Evolutionary conservation across 1,139 yeast genomes (phyloP).

Genomic region (Lodderomyces oxycetoniae): DNA sequence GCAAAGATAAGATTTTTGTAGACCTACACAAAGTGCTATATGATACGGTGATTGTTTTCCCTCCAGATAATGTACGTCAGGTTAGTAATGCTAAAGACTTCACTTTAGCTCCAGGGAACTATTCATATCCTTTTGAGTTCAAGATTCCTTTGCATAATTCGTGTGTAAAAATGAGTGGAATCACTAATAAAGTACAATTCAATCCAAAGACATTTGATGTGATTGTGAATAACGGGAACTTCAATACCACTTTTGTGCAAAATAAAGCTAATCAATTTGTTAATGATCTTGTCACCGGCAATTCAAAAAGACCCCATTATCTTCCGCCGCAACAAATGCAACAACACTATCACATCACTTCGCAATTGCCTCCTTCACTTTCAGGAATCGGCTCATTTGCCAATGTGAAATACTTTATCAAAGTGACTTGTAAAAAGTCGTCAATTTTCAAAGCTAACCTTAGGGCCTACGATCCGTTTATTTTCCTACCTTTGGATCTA

Average conservation of each 20-base stretch:
- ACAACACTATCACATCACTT: slow-evolving; percentile 33
- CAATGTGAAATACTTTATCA: slow-evolving; percentile 48
- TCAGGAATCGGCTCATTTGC: slow-evolving; percentile 45
- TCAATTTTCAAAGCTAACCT: slow-evolving; percentile 49
- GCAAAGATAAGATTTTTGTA: slow-evolving; percentile 22
- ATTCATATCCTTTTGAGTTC: slow-evolving; percentile 55
- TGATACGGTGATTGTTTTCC: slow-evolving; percentile 53
- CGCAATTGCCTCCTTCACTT: slow-evolving; percentile 55
- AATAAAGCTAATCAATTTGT: slow-evolving; percentile 21
- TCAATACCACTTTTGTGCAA: slow-evolving; percentile 18
- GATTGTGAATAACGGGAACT: slow-evolving; percentile 34
- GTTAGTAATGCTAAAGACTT: slow-evolving; percentile 49
- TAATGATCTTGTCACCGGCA: slow-evolving; percentile 8
- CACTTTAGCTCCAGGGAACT: slow-evolving; percentile 58
- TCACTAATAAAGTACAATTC: slow-evolving; percentile 38
- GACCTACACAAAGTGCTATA: slow-evolving; percentile 57
- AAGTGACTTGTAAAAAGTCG: slow-evolving; percentile 56
- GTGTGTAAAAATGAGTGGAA: slow-evolving; percentile 43
- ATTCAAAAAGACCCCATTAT: slow-evolving; percentile 4
- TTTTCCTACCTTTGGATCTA: slow-evolving; percentile 50
- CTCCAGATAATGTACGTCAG: slow-evolving; percentile 50
- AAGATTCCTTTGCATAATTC: slow-evolving; percentile 47
- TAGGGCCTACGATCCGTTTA: slow-evolving; percentile 47
- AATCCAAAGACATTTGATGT: slow-evolving; percentile 30
- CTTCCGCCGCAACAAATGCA: slow-evolving; percentile 11